phyloP scores from a whole-genome alignment of 108 stramenopile genomes.

The Cylindrotheca fusiformis region DNA sequence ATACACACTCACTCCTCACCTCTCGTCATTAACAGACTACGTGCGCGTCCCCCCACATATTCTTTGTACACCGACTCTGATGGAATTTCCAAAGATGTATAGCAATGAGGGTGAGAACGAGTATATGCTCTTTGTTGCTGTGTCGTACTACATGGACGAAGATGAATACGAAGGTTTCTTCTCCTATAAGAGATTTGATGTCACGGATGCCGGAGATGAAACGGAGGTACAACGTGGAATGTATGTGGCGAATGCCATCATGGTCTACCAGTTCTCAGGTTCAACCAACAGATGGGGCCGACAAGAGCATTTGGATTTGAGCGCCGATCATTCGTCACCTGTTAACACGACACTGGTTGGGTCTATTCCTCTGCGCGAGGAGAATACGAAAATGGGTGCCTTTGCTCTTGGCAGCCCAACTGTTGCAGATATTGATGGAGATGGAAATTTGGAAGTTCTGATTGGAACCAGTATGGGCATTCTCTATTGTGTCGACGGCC shows the following conservation, averaged over 20 bases:
- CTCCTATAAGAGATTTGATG: conserved; percentile 59
- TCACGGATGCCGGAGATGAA: conserved; percentile 70
- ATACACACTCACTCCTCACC: no score
- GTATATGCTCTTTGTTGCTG: conserved; percentile 61
- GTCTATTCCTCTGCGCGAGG: conserved; percentile 23
- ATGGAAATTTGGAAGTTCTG: conserved; percentile 55
- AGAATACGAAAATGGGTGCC: conserved; percentile 66
- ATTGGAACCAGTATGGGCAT: conserved; percentile 82
- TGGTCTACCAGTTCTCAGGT: conserved; percentile 55
- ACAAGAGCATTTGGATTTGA: conserved; percentile 77
- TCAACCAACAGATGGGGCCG: conserved; percentile 40
- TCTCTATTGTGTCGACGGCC: conserved; percentile 62
- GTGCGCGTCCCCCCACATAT: conserved; percentile 77
- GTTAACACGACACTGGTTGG: conserved; percentile 57
- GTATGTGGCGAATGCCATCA: conserved; percentile 73
- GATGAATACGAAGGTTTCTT: conserved; percentile 76
- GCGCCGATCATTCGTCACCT: conserved; percentile 73
- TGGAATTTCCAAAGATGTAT: conserved; percentile 65
- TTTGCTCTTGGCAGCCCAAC: conserved; percentile 75
- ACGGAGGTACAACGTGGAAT: conserved; percentile 65
- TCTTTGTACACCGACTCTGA: conserved; percentile 54
- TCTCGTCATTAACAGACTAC: no score
- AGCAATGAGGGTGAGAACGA: conserved; percentile 46
- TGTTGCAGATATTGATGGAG: conserved; percentile 69
- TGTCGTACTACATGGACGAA: conserved; percentile 84